Base-by-base conservation (phyloP, 148 eudicot genomes). In the Pharnaceum exiguum region DNA sequence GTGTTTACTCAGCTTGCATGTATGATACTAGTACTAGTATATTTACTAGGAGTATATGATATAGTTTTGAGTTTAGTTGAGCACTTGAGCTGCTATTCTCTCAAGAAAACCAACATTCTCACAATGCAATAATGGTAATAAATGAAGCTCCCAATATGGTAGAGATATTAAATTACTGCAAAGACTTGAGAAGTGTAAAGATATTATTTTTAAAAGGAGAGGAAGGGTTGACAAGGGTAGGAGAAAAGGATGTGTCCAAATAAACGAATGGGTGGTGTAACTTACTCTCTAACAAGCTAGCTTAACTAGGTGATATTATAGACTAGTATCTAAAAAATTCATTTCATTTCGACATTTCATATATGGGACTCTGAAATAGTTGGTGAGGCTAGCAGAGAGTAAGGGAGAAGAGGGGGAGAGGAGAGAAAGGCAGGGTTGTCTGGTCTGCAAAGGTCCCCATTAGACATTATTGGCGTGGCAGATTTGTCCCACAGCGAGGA, bases 381-480 rank as follows among this genome's bases (percentile, higher is more conserved):
- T 48, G 61, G 70, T 62, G 49, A 33, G 51, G 53, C 15, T 26
- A 32, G 36, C 48, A 31, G 46, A 19, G 18, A 28, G 17, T 17
- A 62, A 56, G 55, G 37, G 54, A 58, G 19, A 28, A 32, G 28
- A 21, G 16, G 7, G 33, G 21, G 58, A 46, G 56, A 58, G 43
- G n/a, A 25, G 31, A 32, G 60, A 24, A 56, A 48, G 67, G 51
- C 35, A 56, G 73, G 44, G 68, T 54, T 56, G 74, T 71, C 65
- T 63, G 46, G 46, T 67, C 46, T 59, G 59, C 36, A 32, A 51
- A 54, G 68, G 60, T 60, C 79, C 77, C 69, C 57, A 28, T 28
- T 32, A 44, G 48, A 45, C 73, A 75, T 79, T 79, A 72, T 79
- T 75, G 77, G 73, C 36, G 71, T 66, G 68, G 79, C 79, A 65